Base-by-base conservation (phyloP, 208 protist species). In the Kentomonas sorsogonicus region DNA sequence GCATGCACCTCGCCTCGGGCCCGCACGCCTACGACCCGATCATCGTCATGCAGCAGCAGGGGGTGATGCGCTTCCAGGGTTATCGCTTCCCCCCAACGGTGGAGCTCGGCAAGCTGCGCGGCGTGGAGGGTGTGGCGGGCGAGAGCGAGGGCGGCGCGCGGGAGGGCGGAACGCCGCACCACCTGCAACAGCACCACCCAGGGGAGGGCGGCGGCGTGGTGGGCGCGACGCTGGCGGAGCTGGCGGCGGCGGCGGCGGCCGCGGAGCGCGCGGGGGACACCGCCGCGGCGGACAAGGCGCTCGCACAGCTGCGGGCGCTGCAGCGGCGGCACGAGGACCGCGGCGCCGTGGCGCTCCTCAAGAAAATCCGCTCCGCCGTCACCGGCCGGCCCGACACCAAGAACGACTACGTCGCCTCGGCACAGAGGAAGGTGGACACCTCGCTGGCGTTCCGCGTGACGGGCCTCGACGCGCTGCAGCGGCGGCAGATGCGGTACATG, bases 401-500 rank as follows among this genome's bases (percentile, higher is more conserved):
- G 10, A 72, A 83, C 34, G 74, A 79, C 55, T 78, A 77, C 62
- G 52, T 87, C 52, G 75, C 63, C 10, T 60, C 48, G 25, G 75
- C 59, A 36, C 56, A 76, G 44, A 72, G 59, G 15, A 48, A 48
- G 3, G 60, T 61, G 46, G 86, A 94, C 60, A 91, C 58, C 6
- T 71, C 79, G 38, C 38, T 94, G 15, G 13, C 87, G n/a, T 79
- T 82, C 52, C 79, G 82, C 46, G 69, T 62, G 9, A 26, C 89
- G 4, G 83, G 83, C 3, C 59, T 94, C 30, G 83, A 91, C 33
- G 84, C 74, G 27, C 68, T 91, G 27, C 88, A 94, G 69, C 79
- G 84, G 11, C 70, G 84, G 27, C 82, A 94, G 68, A 82, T 89
- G 69, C 78, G 83, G 23, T 88, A 78, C 61, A 91, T 91, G 82